Conservation (phyloP, 805 yeast genomes). For the Saturnispora ahearnii region DNA sequence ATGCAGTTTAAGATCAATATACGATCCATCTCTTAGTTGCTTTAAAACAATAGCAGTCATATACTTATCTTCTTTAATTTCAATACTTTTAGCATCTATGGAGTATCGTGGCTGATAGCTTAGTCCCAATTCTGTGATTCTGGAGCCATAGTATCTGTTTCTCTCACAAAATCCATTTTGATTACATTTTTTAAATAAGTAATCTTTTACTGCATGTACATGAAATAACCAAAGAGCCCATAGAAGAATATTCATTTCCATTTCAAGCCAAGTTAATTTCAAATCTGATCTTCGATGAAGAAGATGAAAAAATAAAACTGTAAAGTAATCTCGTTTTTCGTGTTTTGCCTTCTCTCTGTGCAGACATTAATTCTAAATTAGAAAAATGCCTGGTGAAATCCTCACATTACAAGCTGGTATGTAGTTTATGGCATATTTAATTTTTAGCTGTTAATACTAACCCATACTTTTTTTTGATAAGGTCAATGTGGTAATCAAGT, state of each 20-base stretch:
- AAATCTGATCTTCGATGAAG: neutral
- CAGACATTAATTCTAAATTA: neutral
- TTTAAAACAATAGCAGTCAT: conserved; percentile 43
- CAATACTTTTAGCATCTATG: conserved; percentile 30
- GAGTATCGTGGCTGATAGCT: conserved; percentile 32
- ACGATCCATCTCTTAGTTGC: conserved; percentile 30
- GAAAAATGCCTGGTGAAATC: conserved; percentile 49
- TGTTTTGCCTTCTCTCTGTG: neutral
- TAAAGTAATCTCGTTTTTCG: neutral
- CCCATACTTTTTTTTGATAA: conserved; percentile 2
- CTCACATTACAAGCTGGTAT: conserved; percentile 56
- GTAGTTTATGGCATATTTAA: conserved; percentile 8
- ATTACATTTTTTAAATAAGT: conserved; percentile 66
- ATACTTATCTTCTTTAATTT: conserved; percentile 23
- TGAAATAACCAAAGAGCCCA: neutral
- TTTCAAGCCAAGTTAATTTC: neutral
- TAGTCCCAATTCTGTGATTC: conserved; percentile 22
- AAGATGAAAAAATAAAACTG: neutral
- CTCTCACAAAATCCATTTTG: conserved; percentile 79
- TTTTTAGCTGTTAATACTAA: conserved; percentile 7
- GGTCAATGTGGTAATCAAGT: conserved; percentile 98
- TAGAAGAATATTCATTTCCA: neutral
- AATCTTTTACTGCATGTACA: conserved; percentile 43
- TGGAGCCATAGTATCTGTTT: conserved; percentile 56
- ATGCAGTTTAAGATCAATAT: conserved; percentile 44